These are phyloP conservation scores for Echria macrotheca DNA, from an alignment of 495 filamentous ascomycete genomes.

Conservation along the genomic window DNA sequence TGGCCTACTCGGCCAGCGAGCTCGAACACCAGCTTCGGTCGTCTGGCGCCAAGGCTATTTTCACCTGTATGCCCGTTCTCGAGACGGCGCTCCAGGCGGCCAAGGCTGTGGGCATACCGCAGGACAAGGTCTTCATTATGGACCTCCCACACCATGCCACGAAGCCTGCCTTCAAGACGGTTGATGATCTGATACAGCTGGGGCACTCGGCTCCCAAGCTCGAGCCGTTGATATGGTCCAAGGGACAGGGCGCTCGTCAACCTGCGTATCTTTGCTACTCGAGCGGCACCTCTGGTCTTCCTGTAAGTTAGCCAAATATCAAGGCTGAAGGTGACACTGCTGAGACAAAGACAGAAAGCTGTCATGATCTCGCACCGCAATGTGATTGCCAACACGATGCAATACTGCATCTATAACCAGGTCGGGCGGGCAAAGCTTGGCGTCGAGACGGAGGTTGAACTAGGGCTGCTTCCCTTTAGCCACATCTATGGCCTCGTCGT, in stretches of 20 bases:
- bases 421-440: conserved; percentile 31
- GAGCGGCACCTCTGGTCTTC: conserved; percentile 80
- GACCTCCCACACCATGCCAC: conserved; percentile 56
- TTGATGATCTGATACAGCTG: conserved; percentile 60
- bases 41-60: conserved; percentile 67
- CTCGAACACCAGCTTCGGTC: conserved; percentile 73
- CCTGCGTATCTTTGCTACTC: conserved; percentile 86
- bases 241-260: conserved; percentile 70
- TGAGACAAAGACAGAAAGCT: conserved; percentile 64
- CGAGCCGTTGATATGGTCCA: conserved; percentile 61
- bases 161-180: conserved; percentile 57
- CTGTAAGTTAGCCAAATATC: conserved; percentile 44
- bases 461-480: conserved; percentile 76
- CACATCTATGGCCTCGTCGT: conserved; percentile 86
- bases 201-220: conserved; percentile 58
- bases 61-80: conserved; percentile 74
- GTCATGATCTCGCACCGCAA: conserved; percentile 90
- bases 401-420: conserved; percentile 54
- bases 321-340: neutral
- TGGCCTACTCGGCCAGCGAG: conserved; percentile 70
- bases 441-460: conserved; percentile 50
- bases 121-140: conserved; percentile 68
- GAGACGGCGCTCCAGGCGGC: conserved; percentile 65
- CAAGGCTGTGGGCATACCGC: conserved; percentile 59
- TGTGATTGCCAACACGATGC: conserved; percentile 77